Evolutionary conservation across 345 rosid genomes (phyloP).

Genomic region (Rhodamnia rubescens): DNA sequence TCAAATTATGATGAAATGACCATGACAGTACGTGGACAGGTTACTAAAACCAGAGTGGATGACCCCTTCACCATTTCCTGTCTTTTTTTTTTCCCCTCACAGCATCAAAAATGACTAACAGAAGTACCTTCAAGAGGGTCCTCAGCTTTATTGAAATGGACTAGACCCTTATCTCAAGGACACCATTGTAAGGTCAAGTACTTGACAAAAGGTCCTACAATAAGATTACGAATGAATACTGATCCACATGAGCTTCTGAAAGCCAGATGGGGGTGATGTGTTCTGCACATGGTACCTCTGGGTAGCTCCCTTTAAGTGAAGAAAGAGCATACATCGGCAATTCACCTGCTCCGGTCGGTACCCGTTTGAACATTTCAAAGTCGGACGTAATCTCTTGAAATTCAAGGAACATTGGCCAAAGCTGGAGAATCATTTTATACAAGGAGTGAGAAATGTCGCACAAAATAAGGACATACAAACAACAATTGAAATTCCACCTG

Average conservation of each 20-base stretch:
- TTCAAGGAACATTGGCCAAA: not conserved
- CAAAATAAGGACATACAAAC: not conserved
- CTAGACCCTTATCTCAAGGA: not conserved
- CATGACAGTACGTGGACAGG: constrained; percentile 25
- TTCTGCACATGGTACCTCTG: not conserved
- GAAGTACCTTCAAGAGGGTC: constrained; percentile 14
- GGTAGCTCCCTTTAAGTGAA: not conserved
- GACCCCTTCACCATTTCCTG: constrained; percentile 14
- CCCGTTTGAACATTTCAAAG: not conserved
- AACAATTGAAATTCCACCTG: not conserved
- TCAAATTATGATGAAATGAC: constrained; percentile 30
- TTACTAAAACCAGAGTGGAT: constrained; percentile 18
- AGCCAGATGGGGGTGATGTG: not conserved
- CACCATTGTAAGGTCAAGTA: constrained; percentile 3
- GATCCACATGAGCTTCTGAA: not conserved
- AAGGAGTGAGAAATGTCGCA: not conserved
- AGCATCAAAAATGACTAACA: constrained; percentile 10
- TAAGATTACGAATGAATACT: not conserved
- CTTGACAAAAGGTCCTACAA: not conserved
- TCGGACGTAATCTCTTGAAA: not conserved
- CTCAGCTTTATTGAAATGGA: constrained; percentile 5
- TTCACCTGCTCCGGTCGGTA: not conserved
- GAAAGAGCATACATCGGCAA: not conserved
- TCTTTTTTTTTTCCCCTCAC: not conserved
- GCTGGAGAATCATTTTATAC: not conserved